Percentiles rank a stretch among this genome's conserved stretches.
phyloP scores from a whole-genome alignment of 441 rosid genomes.

The Eutrema salsugineum region DNA sequence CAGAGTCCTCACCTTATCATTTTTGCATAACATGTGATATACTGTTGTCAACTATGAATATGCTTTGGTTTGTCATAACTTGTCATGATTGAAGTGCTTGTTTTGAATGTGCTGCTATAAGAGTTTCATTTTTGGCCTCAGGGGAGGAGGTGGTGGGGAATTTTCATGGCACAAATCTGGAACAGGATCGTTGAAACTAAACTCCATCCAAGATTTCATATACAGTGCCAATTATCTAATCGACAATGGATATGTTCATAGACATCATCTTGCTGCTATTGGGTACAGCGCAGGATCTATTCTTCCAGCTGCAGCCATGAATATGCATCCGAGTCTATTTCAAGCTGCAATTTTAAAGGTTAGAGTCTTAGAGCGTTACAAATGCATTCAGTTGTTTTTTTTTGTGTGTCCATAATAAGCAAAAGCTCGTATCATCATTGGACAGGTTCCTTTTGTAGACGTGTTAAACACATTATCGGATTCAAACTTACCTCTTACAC shows the following conservation, averaged over 20 bases:
- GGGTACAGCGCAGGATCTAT: conserved; percentile 85
- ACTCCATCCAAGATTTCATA: conserved; percentile 70
- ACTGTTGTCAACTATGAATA: background rate
- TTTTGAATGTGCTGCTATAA: background rate
- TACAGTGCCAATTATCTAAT: conserved; percentile 60
- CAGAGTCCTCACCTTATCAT: background rate
- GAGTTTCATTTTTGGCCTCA: conserved; percentile 16
- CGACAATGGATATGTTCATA: conserved; percentile 64
- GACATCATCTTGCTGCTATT: conserved; percentile 61
- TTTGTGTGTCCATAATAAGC: background rate
- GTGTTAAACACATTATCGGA: conserved; percentile 72
- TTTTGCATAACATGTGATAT: background rate
- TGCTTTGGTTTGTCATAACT: background rate
- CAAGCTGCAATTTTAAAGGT: conserved; percentile 84
- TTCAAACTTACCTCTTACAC: conserved; percentile 76
- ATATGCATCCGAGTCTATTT: conserved; percentile 59
- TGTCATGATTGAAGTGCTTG: background rate
- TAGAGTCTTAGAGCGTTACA: background rate
- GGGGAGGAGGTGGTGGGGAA: conserved; percentile 67
- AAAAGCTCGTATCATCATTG: background rate
- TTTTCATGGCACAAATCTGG: conserved; percentile 87
- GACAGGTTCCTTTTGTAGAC: conserved; percentile 89
- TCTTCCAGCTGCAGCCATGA: conserved; percentile 74
- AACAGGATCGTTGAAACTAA: conserved; percentile 50
- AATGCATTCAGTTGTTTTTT: background rate